Conservation (phyloP, 208 protist species). For the Leishmania tropica region DNA sequence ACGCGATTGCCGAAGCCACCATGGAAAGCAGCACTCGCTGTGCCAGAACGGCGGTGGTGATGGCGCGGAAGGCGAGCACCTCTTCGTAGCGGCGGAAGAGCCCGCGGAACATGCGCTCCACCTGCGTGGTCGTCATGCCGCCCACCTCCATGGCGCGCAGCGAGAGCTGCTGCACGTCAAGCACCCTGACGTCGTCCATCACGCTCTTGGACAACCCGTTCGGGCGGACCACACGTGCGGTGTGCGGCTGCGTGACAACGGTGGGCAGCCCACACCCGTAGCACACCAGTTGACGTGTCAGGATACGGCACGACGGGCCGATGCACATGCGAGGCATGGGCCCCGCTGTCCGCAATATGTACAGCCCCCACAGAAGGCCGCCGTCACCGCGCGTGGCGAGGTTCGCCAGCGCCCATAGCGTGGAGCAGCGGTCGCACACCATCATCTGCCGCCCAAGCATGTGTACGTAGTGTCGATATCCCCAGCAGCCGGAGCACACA, state of each 20-base stretch:
- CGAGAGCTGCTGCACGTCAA: conserved; percentile 43
- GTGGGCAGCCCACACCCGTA: conserved; percentile 59
- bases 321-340: conserved; percentile 72
- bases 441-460: conserved; percentile 41
- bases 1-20: conserved; percentile 54
- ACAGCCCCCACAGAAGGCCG: conserved; percentile 71
- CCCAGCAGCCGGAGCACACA: conserved; percentile 63
- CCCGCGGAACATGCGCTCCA: conserved; percentile 48
- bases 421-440: conserved; percentile 70
- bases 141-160: conserved; percentile 41
- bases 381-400: conserved; percentile 36
- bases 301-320: conserved; percentile 41
- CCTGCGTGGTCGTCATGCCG: conserved; percentile 32
- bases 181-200: conserved; percentile 25
- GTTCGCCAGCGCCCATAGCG: conserved; percentile 54
- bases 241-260: conserved; percentile 64
- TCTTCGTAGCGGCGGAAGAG: conserved; percentile 64
- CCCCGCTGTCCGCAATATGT: conserved; percentile 49
- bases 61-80: conserved; percentile 39
- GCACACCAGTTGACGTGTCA: conserved; percentile 54
- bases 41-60: conserved; percentile 32
- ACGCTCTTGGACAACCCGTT: conserved; percentile 1
- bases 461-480: conserved; percentile 51
- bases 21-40: conserved; percentile 63
- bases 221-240: conserved; percentile 44